These are phyloP conservation scores for Candida fluviatilis DNA, from an alignment of 805 yeast species.

Conservation along the genomic window DNA sequence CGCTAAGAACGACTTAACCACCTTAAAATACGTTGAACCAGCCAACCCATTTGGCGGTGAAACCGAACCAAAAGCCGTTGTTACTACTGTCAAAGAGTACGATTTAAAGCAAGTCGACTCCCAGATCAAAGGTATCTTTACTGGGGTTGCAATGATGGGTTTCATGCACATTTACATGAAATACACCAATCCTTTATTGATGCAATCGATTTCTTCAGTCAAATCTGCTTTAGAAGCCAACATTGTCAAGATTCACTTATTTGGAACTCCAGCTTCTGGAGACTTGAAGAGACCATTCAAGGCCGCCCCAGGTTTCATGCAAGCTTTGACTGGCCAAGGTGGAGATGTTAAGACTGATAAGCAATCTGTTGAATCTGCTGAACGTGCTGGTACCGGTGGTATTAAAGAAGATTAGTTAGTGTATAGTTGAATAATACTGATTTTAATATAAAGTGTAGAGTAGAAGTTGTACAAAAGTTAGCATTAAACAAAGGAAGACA, in stretches of 20 bases:
- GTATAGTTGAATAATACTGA: too few relatives aligned
- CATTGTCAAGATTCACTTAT: constrained; percentile 85
- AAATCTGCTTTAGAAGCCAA: constrained; percentile 88
- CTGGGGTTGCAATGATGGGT: constrained; percentile 93
- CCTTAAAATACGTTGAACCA: constrained; percentile 86
- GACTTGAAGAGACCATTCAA: constrained; percentile 96
- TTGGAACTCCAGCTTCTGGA: constrained; percentile 77
- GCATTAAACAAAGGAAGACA: too few relatives aligned
- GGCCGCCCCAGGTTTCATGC: constrained; percentile 53
- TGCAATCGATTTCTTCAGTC: constrained; percentile 89
- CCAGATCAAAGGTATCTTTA: constrained; percentile 78
- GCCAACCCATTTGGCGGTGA: constrained; percentile 77
- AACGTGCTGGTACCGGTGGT: constrained; percentile 82
- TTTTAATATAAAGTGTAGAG: too few relatives aligned
- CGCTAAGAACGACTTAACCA: constrained; percentile 83
- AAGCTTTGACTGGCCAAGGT: constrained; percentile 53
- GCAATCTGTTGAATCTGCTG: constrained; percentile 80
- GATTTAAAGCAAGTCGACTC: constrained; percentile 82
- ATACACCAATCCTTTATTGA: constrained; percentile 93
- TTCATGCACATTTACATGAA: constrained; percentile 98
- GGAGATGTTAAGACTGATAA: constrained; percentile 73
- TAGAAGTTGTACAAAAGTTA: too few relatives aligned
- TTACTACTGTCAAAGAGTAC: constrained; percentile 92
- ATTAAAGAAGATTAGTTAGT: constrained; percentile 69
- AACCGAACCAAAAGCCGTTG: constrained; percentile 67